Percentiles rank a stretch among this genome's conserved stretches.
phyloP scores from a whole-genome alignment of 2,329 filamentous ascomycete genomes.

The Biscogniauxia mediterranea region DNA sequence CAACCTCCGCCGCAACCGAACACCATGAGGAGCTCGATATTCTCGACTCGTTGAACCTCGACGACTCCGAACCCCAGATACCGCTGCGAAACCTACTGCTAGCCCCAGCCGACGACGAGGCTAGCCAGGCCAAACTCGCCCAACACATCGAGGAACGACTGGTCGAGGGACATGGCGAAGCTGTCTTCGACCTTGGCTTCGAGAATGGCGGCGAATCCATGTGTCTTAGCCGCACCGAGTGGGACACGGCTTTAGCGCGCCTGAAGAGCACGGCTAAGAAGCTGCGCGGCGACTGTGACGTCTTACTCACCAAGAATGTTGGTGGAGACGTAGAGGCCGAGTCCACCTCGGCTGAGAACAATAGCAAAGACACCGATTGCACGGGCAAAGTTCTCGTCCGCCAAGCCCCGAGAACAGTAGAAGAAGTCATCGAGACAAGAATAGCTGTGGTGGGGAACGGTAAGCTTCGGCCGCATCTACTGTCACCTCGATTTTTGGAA shows the following conservation, averaged over 20 bases:
- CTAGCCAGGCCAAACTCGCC: slow-evolving; percentile 60
- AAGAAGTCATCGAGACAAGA: slow-evolving; percentile 90
- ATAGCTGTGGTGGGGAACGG: slow-evolving; percentile 97
- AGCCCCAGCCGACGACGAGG: slow-evolving; percentile 53
- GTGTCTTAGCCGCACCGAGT: slow-evolving; percentile 71
- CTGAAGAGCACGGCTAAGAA: slow-evolving; percentile 64
- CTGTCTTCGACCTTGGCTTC: slow-evolving; percentile 86
- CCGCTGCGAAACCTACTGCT: slow-evolving; percentile 77
- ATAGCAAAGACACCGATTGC: slow-evolving; percentile 68
- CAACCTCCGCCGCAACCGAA: slow-evolving; percentile 46
- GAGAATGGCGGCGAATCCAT: slow-evolving; percentile 88
- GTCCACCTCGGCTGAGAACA: slow-evolving; percentile 42
- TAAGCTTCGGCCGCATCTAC: slow-evolving; percentile 32
- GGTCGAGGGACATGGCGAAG: slow-evolving; percentile 83
- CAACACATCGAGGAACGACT: slow-evolving; percentile 67
- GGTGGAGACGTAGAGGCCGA: slow-evolving; percentile 73
- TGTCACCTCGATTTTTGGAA: not conserved
- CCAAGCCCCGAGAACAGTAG: slow-evolving; percentile 67
- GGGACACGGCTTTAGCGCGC: slow-evolving; percentile 68
- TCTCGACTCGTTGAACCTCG: slow-evolving; percentile 73
- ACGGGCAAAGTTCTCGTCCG: slow-evolving; percentile 87
- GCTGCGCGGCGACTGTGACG: slow-evolving; percentile 70
- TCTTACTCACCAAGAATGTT: slow-evolving; percentile 89
- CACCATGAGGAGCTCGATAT: slow-evolving; percentile 91
- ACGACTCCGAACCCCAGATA: slow-evolving; percentile 66